phyloP scores from a whole-genome alignment of 1,284 basidiomycete species.

The Porodaedalea pini region DNA sequence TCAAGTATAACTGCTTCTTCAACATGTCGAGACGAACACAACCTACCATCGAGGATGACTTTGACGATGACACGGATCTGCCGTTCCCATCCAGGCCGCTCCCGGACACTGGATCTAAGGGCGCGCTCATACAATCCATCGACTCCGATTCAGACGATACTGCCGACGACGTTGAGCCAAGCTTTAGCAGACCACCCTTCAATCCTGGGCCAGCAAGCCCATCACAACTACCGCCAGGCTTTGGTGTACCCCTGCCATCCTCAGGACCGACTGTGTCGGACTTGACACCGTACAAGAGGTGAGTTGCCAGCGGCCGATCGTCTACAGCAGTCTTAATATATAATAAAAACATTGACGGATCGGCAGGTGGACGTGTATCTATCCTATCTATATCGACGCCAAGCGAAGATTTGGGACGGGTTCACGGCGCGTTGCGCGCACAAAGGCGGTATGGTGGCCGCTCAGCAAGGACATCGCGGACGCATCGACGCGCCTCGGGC shows the following conservation, averaged over 20 bases:
- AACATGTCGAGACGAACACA: conserved; percentile 21
- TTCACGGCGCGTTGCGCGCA: conserved; percentile 76
- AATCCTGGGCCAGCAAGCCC: conserved; percentile 28
- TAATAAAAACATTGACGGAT: not conserved
- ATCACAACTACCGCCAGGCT: conserved; percentile 26
- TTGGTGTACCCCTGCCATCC: conserved; percentile 20
- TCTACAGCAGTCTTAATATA: conserved; percentile 13
- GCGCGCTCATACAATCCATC: conserved; percentile 69
- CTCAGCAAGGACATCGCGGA: conserved; percentile 89
- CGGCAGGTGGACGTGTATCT: conserved; percentile 86
- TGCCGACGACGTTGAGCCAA: conserved; percentile 40
- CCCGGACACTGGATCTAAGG: conserved; percentile 61
- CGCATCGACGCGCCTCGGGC: conserved; percentile 71
- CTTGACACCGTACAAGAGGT: conserved; percentile 78
- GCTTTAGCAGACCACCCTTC: not conserved
- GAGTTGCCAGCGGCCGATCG: conserved; percentile 24
- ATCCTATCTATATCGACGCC: conserved; percentile 96
- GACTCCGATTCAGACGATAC: conserved; percentile 42
- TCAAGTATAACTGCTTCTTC: too few relatives aligned
- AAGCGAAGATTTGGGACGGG: conserved; percentile 84
- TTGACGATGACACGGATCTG: conserved; percentile 88
- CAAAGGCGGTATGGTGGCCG: conserved; percentile 90
- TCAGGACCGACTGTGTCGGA: conserved; percentile 50
- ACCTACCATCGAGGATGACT: conserved; percentile 50
- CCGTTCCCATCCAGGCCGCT: conserved; percentile 64